Conservation (phyloP, 2,329 filamentous ascomycete genomes). For the Sporothrix schenckii region DNA sequence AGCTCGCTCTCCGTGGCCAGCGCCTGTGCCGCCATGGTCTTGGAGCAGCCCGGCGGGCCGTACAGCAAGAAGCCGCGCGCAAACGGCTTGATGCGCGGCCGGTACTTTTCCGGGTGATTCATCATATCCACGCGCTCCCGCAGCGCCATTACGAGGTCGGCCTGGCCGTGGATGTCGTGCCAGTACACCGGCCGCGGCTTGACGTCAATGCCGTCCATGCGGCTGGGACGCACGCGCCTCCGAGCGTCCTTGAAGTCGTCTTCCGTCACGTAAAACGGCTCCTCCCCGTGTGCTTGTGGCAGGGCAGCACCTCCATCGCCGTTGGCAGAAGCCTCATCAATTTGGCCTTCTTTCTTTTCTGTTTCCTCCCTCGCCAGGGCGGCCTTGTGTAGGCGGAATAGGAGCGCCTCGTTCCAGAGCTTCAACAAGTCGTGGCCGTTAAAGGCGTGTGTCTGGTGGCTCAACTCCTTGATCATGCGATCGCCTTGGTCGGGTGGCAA, state of each 20-base stretch:
- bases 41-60: slow-evolving; percentile 91
- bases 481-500: slow-evolving; percentile 55
- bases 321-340: neutral
- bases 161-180: slow-evolving; percentile 85
- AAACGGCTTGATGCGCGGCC: slow-evolving; percentile 43
- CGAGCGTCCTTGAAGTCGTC: slow-evolving; percentile 68
- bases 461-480: slow-evolving; percentile 61
- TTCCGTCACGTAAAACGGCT: slow-evolving; percentile 40
- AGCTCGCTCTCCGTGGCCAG: slow-evolving; percentile 86
- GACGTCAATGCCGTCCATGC: slow-evolving; percentile 86
- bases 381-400: neutral
- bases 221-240: slow-evolving; percentile 71
- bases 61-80: slow-evolving; percentile 87
- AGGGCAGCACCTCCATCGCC: neutral
- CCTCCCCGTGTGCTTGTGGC: neutral
- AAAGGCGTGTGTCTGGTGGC: slow-evolving; percentile 81
- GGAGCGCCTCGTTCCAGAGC: slow-evolving; percentile 13
- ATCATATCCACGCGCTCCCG: slow-evolving; percentile 53
- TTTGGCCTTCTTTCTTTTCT: neutral
- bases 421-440: slow-evolving; percentile 68
- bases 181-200: slow-evolving; percentile 85
- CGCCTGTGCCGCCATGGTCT: slow-evolving; percentile 89
- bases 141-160: slow-evolving; percentile 68
- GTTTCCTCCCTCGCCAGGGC: neutral
- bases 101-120: slow-evolving; percentile 41